Evolutionary conservation across 2,329 filamentous ascomycete genomes (phyloP).

Genomic region (Trichoderma brevicompactum): DNA sequence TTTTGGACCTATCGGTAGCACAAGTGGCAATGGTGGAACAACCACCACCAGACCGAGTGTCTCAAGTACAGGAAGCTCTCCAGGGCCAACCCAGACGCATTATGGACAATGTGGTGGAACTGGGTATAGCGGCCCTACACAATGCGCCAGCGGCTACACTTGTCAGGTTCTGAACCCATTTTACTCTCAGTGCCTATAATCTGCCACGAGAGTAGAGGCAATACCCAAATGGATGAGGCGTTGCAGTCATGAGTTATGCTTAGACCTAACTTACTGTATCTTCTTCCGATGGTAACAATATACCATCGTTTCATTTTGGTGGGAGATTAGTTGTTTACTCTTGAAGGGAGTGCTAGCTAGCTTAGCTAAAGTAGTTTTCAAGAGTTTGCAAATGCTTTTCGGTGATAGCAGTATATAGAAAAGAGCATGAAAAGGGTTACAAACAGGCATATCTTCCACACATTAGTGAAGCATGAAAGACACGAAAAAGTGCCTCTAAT

Average conservation of each 20-base stretch:
- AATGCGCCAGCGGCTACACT: slow-evolving; percentile 42
- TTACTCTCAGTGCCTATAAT: slow-evolving; percentile 50
- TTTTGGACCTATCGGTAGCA: slow-evolving; percentile 59
- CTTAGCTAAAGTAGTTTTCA: not conserved
- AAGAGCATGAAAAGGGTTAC: not conserved
- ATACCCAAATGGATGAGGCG: too few relatives aligned
- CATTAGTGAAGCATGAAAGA: too few relatives aligned
- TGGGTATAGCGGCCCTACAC: slow-evolving; percentile 43
- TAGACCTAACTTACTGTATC: not conserved
- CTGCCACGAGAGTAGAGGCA: not conserved
- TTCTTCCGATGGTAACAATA: not conserved
- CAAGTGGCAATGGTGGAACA: slow-evolving; percentile 37
- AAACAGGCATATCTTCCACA: not conserved
- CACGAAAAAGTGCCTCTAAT: too few relatives aligned
- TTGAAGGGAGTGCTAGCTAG: not conserved
- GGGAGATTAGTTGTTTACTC: not conserved
- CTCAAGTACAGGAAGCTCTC: slow-evolving; percentile 2
- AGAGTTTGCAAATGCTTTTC: not conserved
- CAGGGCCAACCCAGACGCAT: slow-evolving; percentile 31
- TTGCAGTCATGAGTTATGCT: too few relatives aligned
- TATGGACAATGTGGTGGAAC: slow-evolving; percentile 47
- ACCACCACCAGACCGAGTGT: slow-evolving; percentile 19
- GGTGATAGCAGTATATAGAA: not conserved
- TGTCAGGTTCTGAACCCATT: slow-evolving; percentile 47
- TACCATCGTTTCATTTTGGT: slow-evolving; percentile 4